Base-by-base conservation (phyloP, 441 rosid species). In the Croton laevigatus region DNA sequence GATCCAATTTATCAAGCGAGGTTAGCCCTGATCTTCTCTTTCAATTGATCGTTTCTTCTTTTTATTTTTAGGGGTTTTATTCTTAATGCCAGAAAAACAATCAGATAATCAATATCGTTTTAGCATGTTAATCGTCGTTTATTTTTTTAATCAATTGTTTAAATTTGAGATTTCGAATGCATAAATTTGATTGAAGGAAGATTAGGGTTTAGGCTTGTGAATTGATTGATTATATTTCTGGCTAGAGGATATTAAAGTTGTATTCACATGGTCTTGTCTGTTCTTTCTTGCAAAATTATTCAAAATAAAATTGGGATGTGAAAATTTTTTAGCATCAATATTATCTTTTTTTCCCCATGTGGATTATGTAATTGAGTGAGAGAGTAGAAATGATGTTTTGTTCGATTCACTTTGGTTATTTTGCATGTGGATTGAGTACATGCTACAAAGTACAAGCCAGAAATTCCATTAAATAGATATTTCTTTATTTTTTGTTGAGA, bases 1-100 rank as follows among this genome's bases (percentile, higher is more conserved):
- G 88, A 81, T 83, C 93, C 49, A 80, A 80, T 55, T 4, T 86
- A 65, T 59, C 79, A 38, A 80, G 71, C 71, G 90, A 84, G 80
- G 96, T 86, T 68, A 70, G 54, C 8, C 11, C 37, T 38, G 34
- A 16, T 68, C 38, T 61, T 20, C 3, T 64, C 45, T 12, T 16
- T 34, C 16, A 1, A n/a, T 20, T 20, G 1, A 27, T 23, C 36
- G 12, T 37, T 32, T 13, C 53, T 19, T 45, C n/a, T 8, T 1
- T 14, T 76, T 19, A 14, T 42, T 11, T 62, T 66, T 51, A 53
- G 7, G 12, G 42, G 52, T n/a, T 14, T 46, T 60, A 11, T 22
- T 22, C 38, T 2, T 49, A 27, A 27, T 27, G 1, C 17, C 6
- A 49, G 5, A 6, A 49, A 8, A 49, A 17, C 1, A 5, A 5